phyloP scores from a whole-genome alignment of 2,329 filamentous ascomycete species.

The Colletotrichum sp. region DNA sequence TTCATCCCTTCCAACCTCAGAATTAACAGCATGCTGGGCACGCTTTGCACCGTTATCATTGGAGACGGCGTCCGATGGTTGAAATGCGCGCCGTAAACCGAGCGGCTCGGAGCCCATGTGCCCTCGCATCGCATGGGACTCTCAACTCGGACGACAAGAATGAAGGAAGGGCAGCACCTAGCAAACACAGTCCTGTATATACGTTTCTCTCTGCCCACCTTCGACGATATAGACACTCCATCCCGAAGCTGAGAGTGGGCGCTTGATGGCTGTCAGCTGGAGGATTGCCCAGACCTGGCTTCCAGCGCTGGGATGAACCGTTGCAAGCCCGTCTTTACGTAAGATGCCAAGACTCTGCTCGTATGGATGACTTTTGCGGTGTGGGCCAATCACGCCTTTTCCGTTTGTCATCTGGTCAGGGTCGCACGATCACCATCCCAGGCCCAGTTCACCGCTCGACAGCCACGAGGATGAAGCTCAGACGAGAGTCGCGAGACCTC shows the following conservation, averaged over 20 bases:
- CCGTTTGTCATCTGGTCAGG: background rate
- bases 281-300: background rate
- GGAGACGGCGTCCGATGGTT: background rate
- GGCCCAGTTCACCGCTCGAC: background rate
- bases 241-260: fast-evolving
- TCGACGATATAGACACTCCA: background rate
- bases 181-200: background rate
- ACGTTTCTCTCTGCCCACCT: background rate
- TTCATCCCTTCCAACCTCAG: background rate
- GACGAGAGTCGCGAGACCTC: background rate
- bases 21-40: background rate
- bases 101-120: background rate
- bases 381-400: background rate
- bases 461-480: background rate
- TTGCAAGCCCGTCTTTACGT: background rate
- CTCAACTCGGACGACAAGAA: background rate
- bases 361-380: background rate
- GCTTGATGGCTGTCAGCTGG: background rate
- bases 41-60: background rate
- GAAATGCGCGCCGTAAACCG: background rate
- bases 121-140: background rate
- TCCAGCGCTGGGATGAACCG: background rate
- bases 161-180: too few species aligned
- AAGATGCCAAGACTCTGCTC: background rate
- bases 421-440: background rate